phyloP scores from a whole-genome alignment of 805 yeast species.

The Lipomyces spencermartinsiae region DNA sequence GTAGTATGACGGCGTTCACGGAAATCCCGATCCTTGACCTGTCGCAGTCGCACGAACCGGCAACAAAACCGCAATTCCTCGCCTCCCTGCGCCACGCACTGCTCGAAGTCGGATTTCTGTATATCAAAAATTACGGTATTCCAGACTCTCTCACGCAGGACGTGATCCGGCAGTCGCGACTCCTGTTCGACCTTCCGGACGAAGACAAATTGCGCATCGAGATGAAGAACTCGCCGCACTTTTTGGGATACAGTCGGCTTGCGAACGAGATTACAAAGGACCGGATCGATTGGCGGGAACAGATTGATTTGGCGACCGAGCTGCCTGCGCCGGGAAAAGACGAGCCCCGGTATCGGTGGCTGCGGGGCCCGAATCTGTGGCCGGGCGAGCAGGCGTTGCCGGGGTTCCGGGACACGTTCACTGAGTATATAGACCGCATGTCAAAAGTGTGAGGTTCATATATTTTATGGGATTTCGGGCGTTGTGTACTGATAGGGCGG shows the following conservation, averaged over 20 bases:
- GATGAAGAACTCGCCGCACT: constrained; percentile 64
- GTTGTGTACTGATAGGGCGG: neutral
- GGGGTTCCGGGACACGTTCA: constrained; percentile 21
- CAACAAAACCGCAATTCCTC: constrained; percentile 53
- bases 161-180: constrained; percentile 51
- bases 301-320: constrained; percentile 55
- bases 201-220: constrained; percentile 55
- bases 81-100: constrained; percentile 52
- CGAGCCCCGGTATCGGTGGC: constrained; percentile 37
- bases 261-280: constrained; percentile 65
- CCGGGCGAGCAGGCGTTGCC: constrained; percentile 34
- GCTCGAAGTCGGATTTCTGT: constrained; percentile 62
- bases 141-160: constrained; percentile 49
- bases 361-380: constrained; percentile 35
- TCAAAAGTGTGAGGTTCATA: constrained; percentile 25
- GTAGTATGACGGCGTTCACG: constrained; percentile 20
- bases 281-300: constrained; percentile 65
- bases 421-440: constrained; percentile 30
- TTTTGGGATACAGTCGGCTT: constrained; percentile 61
- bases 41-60: constrained; percentile 50
- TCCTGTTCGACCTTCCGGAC: constrained; percentile 56
- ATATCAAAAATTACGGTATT: constrained; percentile 57
- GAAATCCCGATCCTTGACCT: constrained; percentile 56
- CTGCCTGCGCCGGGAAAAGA: constrained; percentile 32
- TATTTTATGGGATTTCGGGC: neutral